Base-by-base conservation (phyloP, 2,329 filamentous ascomycete genomes). In the Xylariales sp. region DNA sequence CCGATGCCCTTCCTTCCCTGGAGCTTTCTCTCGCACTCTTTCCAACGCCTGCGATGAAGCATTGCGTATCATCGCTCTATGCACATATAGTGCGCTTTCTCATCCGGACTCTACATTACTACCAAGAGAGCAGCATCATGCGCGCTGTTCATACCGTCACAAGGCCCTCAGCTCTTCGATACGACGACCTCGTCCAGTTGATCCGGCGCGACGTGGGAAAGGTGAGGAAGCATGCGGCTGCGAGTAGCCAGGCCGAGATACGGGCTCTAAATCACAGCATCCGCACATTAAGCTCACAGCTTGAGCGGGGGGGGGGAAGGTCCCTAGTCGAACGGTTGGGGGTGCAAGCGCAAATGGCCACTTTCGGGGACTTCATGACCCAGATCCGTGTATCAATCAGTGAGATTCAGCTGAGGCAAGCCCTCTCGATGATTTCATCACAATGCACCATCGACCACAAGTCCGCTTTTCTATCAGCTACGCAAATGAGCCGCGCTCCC, bases 81-180 rank as follows among this genome's bases (percentile, higher is more conserved):
- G 57, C 57, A 2, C 56, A 65, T 8, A 50, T 65, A 4, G 28
- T 65, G n/a, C 49, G 50, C 1, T 65, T 65, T 7, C 63, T 65
- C 14, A 28, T 61, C 18, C 43, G 63, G 5, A 56, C 63, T 23
- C 32, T 54, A 9, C 16, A 49, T 16, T 65, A 57, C 43, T 66
- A 61, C 28, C 18, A 62, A 30, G 64, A 66, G 34, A 66, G 57
- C 30, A 57, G 45, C 10, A 5, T 66, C 43, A 62, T 56, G 64
- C 64, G 46, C 30, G 52, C 30, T 1, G 45, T 66, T 6, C 64
- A 66, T 36, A 50, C 16, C 23, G 36, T 62, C 28, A 54, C 59
- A 46, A 52, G 49, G 39, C 59, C 49, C 16, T 14, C 39, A 4
- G 28, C 46, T 52, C 59, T 62, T 43, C 46, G 59, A 23, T 62